These are phyloP conservation scores for Podaxis sp. DNA, from an alignment of 768 basidiomycete genomes.

Conservation along the genomic window DNA sequence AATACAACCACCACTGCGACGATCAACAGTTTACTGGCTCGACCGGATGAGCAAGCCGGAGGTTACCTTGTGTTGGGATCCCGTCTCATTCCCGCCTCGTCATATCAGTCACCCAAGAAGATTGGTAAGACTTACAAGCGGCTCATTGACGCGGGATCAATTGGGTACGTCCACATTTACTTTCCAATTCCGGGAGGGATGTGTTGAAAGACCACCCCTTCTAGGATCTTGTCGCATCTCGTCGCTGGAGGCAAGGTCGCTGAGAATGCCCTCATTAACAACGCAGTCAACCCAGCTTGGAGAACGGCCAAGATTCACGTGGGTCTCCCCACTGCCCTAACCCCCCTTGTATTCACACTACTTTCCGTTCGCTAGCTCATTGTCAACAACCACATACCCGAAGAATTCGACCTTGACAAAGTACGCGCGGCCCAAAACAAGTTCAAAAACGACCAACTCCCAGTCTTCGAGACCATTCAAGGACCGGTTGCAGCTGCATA, in stretches of 20 bases:
- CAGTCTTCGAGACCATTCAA: slow-evolving; percentile 24
- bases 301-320: slow-evolving; percentile 38
- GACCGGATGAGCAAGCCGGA: slow-evolving; percentile 8
- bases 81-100: slow-evolving; percentile 13
- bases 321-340: slow-evolving; percentile 3
- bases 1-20: background rate
- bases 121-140: slow-evolving; percentile 24
- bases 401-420: background rate
- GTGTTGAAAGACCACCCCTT: background rate
- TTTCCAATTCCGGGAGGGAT: background rate
- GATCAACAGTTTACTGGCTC: background rate
- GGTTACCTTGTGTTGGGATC: slow-evolving; percentile 8
- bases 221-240: background rate
- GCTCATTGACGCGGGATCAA: slow-evolving; percentile 16
- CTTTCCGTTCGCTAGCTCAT: background rate
- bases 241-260: slow-evolving; percentile 25
- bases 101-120: slow-evolving; percentile 5
- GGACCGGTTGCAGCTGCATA: slow-evolving; percentile 31
- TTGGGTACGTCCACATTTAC: too few species aligned
- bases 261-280: slow-evolving; percentile 30
- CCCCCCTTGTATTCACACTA: background rate
- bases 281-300: slow-evolving; percentile 35
- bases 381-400: background rate
- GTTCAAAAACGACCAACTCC: slow-evolving; percentile 25
- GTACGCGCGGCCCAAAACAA: slow-evolving; percentile 20